Percentiles rank a stretch among this genome's conserved stretches.
These are phyloP conservation scores for Fonsecaea multimorphosa DNA, from an alignment of 2,329 filamentous ascomycete genomes.

Conservation along the genomic window DNA sequence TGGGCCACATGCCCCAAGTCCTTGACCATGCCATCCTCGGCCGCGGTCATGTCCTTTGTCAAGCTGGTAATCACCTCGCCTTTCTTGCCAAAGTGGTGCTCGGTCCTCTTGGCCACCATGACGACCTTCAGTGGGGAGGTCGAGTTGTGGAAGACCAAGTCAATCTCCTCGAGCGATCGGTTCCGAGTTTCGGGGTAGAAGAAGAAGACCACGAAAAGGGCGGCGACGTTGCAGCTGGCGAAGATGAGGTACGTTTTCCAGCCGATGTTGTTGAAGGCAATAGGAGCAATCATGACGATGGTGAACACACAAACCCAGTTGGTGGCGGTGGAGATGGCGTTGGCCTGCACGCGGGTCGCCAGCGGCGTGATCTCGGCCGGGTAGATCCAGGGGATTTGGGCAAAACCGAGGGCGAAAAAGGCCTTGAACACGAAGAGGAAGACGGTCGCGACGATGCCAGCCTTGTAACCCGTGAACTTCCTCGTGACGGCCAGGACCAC, in stretches of 20 bases:
- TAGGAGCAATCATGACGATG: constrained; percentile 66
- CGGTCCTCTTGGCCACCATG: no score
- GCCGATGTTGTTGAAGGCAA: background rate
- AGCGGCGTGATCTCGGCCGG: constrained; percentile 67
- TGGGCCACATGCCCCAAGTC: no score
- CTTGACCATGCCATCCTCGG: no score
- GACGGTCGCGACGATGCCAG: constrained; percentile 58
- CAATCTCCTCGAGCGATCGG: background rate
- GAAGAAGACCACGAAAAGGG: background rate
- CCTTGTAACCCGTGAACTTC: constrained; percentile 44
- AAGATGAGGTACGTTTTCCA: constrained; percentile 44
- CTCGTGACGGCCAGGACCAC: no score
- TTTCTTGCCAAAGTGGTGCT: no score
- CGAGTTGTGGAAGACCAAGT: background rate
- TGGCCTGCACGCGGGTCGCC: constrained; percentile 19
- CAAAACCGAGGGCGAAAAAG: constrained; percentile 62
- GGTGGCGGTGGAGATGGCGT: constrained; percentile 15
- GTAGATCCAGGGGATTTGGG: constrained; percentile 68
- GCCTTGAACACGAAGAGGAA: constrained; percentile 68
- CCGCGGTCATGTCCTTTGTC: no score
- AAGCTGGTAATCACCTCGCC: no score
- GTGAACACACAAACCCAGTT: constrained; percentile 61
- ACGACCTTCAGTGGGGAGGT: no score
- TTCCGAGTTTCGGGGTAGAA: background rate
- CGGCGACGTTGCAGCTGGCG: constrained; percentile 43